phyloP scores from a whole-genome alignment of 345 rosid species.

The Orychophragmus violaceus region DNA sequence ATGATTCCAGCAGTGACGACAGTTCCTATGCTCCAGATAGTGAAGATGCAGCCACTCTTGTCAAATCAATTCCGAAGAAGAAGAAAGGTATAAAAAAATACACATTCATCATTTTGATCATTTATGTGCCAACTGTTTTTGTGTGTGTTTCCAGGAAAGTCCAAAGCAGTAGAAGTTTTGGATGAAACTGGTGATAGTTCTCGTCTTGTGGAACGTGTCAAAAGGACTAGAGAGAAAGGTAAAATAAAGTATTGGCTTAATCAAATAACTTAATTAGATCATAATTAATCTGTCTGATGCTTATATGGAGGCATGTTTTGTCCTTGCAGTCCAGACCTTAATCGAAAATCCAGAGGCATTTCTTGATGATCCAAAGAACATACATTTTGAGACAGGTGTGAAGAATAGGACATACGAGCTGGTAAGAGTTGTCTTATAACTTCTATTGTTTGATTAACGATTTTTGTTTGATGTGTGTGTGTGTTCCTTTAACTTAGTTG shows the following conservation, averaged over 20 bases:
- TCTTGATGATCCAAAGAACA: conserved; percentile 20
- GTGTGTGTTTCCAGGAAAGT: neutral
- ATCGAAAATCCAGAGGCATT: conserved; percentile 15
- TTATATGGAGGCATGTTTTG: neutral
- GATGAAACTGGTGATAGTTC: neutral
- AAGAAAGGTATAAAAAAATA: conserved; percentile 1
- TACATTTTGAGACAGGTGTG: conserved; percentile 7
- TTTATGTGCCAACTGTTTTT: too few relatives aligned
- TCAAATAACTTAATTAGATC: neutral
- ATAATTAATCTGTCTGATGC: too few relatives aligned
- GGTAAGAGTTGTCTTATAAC: too few relatives aligned
- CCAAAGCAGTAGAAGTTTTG: neutral
- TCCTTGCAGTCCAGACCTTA: neutral
- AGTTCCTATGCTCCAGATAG: conserved; percentile 1
- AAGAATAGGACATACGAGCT: conserved; percentile 21
- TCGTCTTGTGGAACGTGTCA: neutral
- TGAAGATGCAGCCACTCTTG: neutral
- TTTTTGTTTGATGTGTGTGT: too few relatives aligned
- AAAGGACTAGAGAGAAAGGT: conserved; percentile 6
- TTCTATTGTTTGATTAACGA: too few relatives aligned
- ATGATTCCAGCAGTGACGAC: conserved; percentile 3
- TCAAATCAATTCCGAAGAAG: neutral
- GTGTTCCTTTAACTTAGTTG: too few relatives aligned
- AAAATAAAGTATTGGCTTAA: neutral
- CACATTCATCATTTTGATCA: neutral